Percentiles rank a stretch among this genome's conserved stretches.
These are phyloP conservation scores for Vachellia collinsii DNA, from an alignment of 306 rosid genomes.

Conservation along the genomic window DNA sequence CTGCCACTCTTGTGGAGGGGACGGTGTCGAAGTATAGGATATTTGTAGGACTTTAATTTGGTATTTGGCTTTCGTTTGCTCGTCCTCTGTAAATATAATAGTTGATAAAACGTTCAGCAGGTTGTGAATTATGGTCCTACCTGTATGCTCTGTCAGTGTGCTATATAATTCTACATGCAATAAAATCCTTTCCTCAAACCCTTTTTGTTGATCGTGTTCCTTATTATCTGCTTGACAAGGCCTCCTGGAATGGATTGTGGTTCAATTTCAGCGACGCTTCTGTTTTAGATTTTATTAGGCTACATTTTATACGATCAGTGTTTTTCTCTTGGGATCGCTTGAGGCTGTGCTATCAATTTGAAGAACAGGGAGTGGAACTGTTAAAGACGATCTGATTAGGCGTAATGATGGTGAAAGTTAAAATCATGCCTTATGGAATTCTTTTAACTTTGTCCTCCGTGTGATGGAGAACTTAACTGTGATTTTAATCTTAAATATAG, in stretches of 20 bases:
- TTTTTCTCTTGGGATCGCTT: neutral
- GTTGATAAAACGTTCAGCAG: constrained; percentile 39
- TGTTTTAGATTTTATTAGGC: neutral
- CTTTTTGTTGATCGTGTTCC: neutral
- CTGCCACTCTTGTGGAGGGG: constrained; percentile 32
- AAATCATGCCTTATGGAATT: too few relatives aligned
- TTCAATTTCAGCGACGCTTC: neutral
- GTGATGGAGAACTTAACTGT: too few relatives aligned
- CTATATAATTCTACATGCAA: constrained; percentile 47
- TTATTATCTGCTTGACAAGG: neutral
- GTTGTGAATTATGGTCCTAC: constrained; percentile 47
- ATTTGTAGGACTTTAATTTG: constrained; percentile 38
- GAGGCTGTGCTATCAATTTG: neutral
- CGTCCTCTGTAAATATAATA: constrained; percentile 53
- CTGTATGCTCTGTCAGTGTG: constrained; percentile 47
- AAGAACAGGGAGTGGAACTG: neutral
- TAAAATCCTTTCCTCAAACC: constrained; percentile 39
- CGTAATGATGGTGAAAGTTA: neutral
- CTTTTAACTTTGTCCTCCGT: too few relatives aligned
- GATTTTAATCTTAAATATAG: too few relatives aligned
- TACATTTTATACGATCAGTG: too few relatives aligned
- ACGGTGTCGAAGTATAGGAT: constrained; percentile 34
- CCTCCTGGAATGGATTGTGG: neutral
- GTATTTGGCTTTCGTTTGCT: constrained; percentile 41
- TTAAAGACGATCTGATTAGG: neutral